Evolutionary conservation across 768 basidiomycete species (phyloP).

Genomic region (Collybiopsis confluens): DNA sequence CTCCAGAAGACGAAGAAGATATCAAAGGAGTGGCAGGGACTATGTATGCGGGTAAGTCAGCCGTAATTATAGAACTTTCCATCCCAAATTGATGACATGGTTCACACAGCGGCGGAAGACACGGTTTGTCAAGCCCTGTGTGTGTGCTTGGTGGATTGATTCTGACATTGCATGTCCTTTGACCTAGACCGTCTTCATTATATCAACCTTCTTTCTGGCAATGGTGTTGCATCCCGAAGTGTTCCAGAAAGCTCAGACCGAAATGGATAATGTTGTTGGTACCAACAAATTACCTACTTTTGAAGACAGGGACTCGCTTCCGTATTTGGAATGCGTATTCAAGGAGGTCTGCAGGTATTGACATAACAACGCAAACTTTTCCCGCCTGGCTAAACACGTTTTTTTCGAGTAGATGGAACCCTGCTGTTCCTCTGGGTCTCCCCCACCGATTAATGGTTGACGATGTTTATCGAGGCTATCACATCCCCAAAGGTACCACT

Average conservation of each 20-base stretch:
- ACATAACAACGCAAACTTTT: slow-evolving; percentile 15
- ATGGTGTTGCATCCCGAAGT: slow-evolving; percentile 52
- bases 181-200: slow-evolving; percentile 43
- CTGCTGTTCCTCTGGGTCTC: slow-evolving; percentile 44
- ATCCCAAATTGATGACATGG: too few species aligned
- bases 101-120: slow-evolving; percentile 32
- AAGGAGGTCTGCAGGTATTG: slow-evolving; percentile 44
- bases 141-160: neutral
- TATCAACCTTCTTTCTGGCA: slow-evolving; percentile 48
- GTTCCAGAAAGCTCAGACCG: slow-evolving; percentile 42
- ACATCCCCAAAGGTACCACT: slow-evolving; percentile 41
- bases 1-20: slow-evolving; percentile 43
- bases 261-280: slow-evolving; percentile 47
- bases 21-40: slow-evolving; percentile 57
- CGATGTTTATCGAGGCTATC: slow-evolving; percentile 42
- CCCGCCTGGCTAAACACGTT: too few species aligned
- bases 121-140: slow-evolving; percentile 21
- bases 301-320: slow-evolving; percentile 37
- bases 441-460: slow-evolving; percentile 51
- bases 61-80: too few species aligned
- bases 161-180: too few species aligned
- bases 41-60: slow-evolving; percentile 44
- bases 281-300: slow-evolving; percentile 42
- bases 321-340: slow-evolving; percentile 43
- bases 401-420: slow-evolving; percentile 38